phyloP scores from a whole-genome alignment of 2,329 filamentous ascomycete species.

The Aureobasidium subglaciale region DNA sequence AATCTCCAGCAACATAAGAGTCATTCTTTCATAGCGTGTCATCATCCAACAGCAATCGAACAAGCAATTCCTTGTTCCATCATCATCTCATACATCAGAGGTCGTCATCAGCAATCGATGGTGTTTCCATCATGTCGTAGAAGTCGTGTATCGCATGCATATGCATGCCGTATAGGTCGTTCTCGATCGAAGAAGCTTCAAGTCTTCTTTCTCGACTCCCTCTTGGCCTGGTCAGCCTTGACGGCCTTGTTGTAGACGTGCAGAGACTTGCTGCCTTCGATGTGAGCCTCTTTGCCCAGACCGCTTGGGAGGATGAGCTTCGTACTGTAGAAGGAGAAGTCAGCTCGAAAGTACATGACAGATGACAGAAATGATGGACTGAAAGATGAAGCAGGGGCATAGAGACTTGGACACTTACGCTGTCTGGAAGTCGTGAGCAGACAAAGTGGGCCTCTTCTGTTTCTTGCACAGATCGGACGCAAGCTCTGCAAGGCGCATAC shows the following conservation, averaged over 20 bases:
- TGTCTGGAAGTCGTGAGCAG: background rate
- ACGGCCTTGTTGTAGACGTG: background rate
- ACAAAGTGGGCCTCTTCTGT: background rate
- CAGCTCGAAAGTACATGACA: background rate
- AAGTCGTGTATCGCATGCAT: too few relatives aligned
- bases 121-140: too few relatives aligned
- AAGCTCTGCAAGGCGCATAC: background rate
- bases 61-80: too few relatives aligned
- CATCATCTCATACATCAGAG: too few relatives aligned
- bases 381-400: background rate
- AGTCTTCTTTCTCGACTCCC: too few relatives aligned
- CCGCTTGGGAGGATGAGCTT: background rate
- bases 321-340: background rate
- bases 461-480: conserved; percentile 8
- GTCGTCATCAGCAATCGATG: too few relatives aligned
- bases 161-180: too few relatives aligned
- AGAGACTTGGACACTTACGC: conserved; percentile 5
- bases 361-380: background rate
- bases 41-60: too few relatives aligned
- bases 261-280: background rate
- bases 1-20: too few relatives aligned
- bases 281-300: background rate
- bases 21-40: too few relatives aligned
- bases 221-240: too few relatives aligned
- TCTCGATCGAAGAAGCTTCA: too few relatives aligned